Base-by-base conservation (phyloP, 352 stramenopile genomes). In the Globisporangium canariense region DNA sequence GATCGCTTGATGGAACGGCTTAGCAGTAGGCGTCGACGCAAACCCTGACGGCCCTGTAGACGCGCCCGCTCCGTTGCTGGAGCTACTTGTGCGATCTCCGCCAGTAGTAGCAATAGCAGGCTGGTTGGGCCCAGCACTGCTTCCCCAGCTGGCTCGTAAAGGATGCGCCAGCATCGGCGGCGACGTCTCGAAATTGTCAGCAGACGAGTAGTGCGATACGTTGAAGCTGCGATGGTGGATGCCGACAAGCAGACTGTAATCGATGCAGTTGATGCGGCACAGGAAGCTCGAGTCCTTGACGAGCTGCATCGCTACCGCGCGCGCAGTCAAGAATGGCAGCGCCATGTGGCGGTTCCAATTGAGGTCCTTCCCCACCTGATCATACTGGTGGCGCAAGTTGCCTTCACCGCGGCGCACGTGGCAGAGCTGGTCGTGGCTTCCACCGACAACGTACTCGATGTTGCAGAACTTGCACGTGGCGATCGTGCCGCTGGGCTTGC, bases 231-330 rank as follows among this genome's bases (percentile, higher is more conserved):
- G 83, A 63, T 98, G 90, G 71, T 98, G 93, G 59, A 98, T 90
- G 3, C 93, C 94, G 57, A 98, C 91, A 25, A 98, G 76, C 67
- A 98, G 86, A 46, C 87, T 97, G 68, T 98, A 98, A 71, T 98
- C 94, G 74, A 98, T 98, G 69, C 95, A 97, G 69, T 97, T 97
- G 76, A 97, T 94, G 25, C 79, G 79, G 52, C 83, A 87, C 1
- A 98, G 69, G 60, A 97, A 98, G 55, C 90, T 74, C 41, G 89
- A 97, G 67, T 98, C 94, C 36, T 71, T 77, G 2, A 76, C 79
- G 0, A 98, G 59, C 60, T 98, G 93, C 2, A 70, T 20, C 8
- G 83, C 81, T 32, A 93, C 83, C 2, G 79, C 76, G 34, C 69
- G 73, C 10, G 84, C 84, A 0, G 83, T 89, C 2, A 68, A 38